Evolutionary conservation across 1,284 basidiomycete species (phyloP).

Genomic region (Ustilago trichophora): DNA sequence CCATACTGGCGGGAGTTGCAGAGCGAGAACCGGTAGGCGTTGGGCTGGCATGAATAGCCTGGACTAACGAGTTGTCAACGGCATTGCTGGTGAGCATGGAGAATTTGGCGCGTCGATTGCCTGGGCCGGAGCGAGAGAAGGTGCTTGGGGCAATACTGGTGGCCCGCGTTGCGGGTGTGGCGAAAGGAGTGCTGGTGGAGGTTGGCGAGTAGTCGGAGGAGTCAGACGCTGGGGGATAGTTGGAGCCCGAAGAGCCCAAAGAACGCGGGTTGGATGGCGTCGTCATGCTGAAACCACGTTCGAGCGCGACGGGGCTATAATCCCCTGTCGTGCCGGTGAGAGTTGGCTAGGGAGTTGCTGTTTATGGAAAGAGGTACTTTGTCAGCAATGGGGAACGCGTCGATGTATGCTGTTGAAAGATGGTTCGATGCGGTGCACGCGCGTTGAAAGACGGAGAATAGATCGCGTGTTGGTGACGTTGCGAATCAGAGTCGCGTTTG

Average conservation of each 20-base stretch:
- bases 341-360: neutral
- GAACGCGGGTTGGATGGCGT: constrained; percentile 44
- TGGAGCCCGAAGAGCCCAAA: constrained; percentile 23
- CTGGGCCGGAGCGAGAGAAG: constrained; percentile 48
- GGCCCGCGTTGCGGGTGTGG: constrained; percentile 39
- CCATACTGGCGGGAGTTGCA: constrained; percentile 36
- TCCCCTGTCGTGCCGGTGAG: constrained; percentile 9
- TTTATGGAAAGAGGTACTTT: neutral
- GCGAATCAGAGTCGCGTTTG: neutral
- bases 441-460: constrained; percentile 1
- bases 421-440: neutral
- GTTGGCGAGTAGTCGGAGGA: constrained; percentile 50
- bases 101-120: constrained; percentile 45
- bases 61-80: constrained; percentile 13
- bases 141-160: constrained; percentile 47
- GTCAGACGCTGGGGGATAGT: constrained; percentile 28
- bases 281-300: constrained; percentile 30
- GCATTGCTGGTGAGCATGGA: constrained; percentile 30
- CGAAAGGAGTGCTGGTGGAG: constrained; percentile 46
- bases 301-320: constrained; percentile 11
- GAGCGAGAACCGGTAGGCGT: constrained; percentile 42
- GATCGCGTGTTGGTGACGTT: constrained; percentile 10
- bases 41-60: constrained; percentile 36
- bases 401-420: constrained; percentile 20
- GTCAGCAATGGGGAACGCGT: constrained; percentile 1